phyloP scores from a whole-genome alignment of 1,284 basidiomycete genomes.

The Rhodotorula sp. region DNA sequence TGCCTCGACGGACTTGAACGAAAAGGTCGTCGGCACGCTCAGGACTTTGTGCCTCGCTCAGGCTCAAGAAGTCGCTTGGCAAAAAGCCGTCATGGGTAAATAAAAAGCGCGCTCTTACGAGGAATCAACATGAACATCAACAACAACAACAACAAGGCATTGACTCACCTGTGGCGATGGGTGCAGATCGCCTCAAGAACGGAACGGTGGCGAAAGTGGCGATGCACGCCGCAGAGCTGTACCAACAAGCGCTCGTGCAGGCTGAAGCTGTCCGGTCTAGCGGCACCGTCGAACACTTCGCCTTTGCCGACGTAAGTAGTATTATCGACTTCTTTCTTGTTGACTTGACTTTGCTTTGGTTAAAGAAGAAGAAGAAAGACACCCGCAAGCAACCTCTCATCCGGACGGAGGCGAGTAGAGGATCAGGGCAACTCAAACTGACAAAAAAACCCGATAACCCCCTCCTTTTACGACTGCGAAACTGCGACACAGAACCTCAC shows the following conservation, averaged over 20 bases:
- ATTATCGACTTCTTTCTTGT: neutral
- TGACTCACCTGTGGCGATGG: neutral
- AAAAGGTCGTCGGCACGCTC: conserved; percentile 63
- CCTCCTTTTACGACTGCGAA: no score
- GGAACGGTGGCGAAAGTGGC: conserved; percentile 82
- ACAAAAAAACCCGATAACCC: no score
- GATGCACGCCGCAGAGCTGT: conserved; percentile 67
- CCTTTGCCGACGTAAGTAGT: conserved; percentile 2
- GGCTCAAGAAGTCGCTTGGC: conserved; percentile 97
- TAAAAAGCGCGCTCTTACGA: no score
- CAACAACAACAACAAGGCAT: no score
- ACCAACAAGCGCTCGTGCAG: conserved; percentile 56
- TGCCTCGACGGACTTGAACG: conserved; percentile 60
- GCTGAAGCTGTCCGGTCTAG: neutral
- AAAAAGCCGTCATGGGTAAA: conserved; percentile 77
- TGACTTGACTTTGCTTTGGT: no score
- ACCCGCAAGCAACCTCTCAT: no score
- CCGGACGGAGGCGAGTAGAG: no score
- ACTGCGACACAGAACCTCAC: conserved; percentile 65
- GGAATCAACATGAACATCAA: no score
- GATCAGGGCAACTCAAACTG: no score
- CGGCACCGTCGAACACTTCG: neutral
- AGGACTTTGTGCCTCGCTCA: conserved; percentile 83
- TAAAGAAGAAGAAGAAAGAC: no score
- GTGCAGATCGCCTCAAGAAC: conserved; percentile 70